These are phyloP conservation scores for Oenanthe javanica DNA, from an alignment of 140 eudicot species.

Conservation along the genomic window DNA sequence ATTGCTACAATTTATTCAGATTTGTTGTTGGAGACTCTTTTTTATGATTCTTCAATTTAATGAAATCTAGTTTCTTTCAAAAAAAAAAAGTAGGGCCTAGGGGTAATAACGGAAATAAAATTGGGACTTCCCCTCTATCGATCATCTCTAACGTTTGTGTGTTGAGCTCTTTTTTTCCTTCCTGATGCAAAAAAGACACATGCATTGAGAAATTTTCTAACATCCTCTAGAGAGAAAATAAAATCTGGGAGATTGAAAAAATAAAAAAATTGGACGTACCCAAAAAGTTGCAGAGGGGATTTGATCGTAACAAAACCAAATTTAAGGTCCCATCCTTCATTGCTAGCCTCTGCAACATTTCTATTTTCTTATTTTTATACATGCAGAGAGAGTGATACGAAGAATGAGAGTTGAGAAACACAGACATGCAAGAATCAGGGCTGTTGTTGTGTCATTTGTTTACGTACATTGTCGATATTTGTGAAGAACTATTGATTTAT, in stretches of 20 bases:
- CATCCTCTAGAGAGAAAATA: not conserved
- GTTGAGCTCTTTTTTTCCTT: not conserved
- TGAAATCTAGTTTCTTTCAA: too few species aligned
- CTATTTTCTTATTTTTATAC: not conserved
- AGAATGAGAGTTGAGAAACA: conserved; percentile 3
- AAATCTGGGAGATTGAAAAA: not conserved
- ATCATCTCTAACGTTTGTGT: not conserved
- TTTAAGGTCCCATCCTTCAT: conserved; percentile 6
- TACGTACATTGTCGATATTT: not conserved
- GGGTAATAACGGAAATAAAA: not conserved
- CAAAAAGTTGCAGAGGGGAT: conserved; percentile 18
- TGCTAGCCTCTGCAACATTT: conserved; percentile 17
- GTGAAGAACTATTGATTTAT: conserved; percentile 1
- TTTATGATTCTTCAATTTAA: too few species aligned
- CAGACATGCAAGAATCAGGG: not conserved
- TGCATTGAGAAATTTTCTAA: not conserved
- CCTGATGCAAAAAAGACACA: not conserved
- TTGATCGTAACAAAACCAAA: not conserved
- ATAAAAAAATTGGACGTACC: not conserved
- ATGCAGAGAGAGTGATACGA: not conserved
- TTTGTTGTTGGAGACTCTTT: too few species aligned
- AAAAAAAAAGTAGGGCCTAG: not conserved
- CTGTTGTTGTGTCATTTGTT: not conserved
- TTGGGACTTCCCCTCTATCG: not conserved
- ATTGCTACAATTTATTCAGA: too few species aligned